phyloP scores from a whole-genome alignment of 805 yeast genomes.

The Spencermartinsiella europaea region DNA sequence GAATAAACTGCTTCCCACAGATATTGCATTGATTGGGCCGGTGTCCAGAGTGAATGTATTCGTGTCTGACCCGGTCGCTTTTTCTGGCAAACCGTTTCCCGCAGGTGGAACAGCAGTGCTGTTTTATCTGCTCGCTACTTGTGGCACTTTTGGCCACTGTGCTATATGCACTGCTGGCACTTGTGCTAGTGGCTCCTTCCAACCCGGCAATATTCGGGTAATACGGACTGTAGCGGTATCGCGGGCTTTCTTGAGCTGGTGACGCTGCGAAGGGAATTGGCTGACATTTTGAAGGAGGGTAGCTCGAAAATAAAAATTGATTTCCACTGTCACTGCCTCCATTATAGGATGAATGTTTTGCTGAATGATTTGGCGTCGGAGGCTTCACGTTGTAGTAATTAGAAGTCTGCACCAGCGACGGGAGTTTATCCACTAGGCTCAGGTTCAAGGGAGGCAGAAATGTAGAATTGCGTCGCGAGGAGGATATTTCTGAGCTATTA shows the following conservation, averaged over 20 bases:
- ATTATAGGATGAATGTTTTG: no score
- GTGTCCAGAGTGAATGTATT: constrained; percentile 51
- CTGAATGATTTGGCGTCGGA: no score
- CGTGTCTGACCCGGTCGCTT: constrained; percentile 77
- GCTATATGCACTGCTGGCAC: background rate
- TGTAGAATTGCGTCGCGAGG: background rate
- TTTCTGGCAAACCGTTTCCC: constrained; percentile 67
- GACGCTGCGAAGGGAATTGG: background rate
- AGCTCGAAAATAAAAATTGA: no score
- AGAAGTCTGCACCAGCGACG: background rate
- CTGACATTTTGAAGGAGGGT: no score
- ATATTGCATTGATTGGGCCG: constrained; percentile 40
- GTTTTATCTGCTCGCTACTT: constrained; percentile 16
- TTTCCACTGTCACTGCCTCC: background rate
- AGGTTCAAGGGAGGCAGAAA: background rate
- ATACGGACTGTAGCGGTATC: background rate
- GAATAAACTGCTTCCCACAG: constrained; percentile 71
- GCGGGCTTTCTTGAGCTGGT: background rate
- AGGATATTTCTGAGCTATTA: background rate
- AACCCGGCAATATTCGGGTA: background rate
- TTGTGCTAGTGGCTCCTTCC: background rate
- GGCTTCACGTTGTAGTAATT: background rate
- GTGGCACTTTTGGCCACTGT: background rate
- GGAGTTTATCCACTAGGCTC: background rate
- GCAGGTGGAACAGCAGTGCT: constrained; percentile 41